Percentiles rank a stretch among this genome's conserved stretches.
Conservation (phyloP, 306 rosid genomes). For the Cucurbita moschata region DNA sequence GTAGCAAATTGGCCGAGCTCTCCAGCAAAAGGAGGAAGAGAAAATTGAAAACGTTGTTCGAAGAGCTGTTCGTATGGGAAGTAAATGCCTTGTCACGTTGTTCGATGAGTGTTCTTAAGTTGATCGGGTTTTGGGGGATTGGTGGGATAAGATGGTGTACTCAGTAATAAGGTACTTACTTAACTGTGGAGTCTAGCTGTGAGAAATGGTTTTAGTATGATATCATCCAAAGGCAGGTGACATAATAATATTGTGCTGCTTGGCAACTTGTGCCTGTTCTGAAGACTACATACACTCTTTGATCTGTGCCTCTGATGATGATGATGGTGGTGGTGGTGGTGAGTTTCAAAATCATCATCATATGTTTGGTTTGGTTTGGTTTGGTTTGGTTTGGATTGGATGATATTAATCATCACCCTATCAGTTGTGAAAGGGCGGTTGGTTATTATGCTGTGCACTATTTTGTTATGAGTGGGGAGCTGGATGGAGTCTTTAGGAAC, state of each 20-base stretch:
- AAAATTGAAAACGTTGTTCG: constrained; percentile 27
- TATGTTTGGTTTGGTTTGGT: too few species aligned
- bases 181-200: constrained; percentile 10
- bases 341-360: not conserved
- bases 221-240: constrained; percentile 6
- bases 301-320: too few species aligned
- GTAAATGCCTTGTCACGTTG: constrained; percentile 56
- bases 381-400: too few species aligned
- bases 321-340: not conserved
- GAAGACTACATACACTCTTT: not conserved
- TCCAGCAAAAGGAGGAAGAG: constrained; percentile 26
- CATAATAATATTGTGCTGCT: not conserved
- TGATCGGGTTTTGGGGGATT: constrained; percentile 39
- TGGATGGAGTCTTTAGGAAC: too few species aligned
- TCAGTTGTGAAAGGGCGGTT: too few species aligned
- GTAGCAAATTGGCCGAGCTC: constrained; percentile 46
- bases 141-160: constrained; percentile 41
- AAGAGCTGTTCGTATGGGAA: constrained; percentile 31
- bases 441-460: too few species aligned
- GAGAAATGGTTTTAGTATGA: not conserved
- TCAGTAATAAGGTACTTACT: constrained; percentile 15
- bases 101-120: constrained; percentile 28
- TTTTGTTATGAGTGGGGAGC: too few species aligned
- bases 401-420: too few species aligned
- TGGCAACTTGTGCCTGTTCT: not conserved